These are phyloP conservation scores for Penicillium thymicola DNA, from an alignment of 2,329 filamentous ascomycete species.

Conservation along the genomic window DNA sequence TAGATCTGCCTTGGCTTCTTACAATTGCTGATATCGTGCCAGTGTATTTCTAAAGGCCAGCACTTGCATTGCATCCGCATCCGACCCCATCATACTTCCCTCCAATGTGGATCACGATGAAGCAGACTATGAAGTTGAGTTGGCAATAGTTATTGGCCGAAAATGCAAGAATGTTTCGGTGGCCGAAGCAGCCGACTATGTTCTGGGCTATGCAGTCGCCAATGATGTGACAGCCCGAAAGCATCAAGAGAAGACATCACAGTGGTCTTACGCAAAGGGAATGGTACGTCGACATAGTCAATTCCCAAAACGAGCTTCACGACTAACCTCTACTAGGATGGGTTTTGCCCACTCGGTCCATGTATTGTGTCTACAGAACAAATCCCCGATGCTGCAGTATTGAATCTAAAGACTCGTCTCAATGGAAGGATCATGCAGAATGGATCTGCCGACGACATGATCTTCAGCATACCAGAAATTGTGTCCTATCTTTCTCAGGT, in stretches of 20 bases:
- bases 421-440: slow-evolving; percentile 16
- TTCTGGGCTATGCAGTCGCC: slow-evolving; percentile 10
- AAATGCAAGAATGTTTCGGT: slow-evolving; percentile 10
- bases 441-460: slow-evolving; percentile 14
- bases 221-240: slow-evolving; percentile 13
- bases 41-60: slow-evolving; percentile 11
- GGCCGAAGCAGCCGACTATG: slow-evolving; percentile 2
- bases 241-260: slow-evolving; percentile 11
- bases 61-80: slow-evolving; percentile 11
- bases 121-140: slow-evolving; percentile 14
- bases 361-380: slow-evolving; percentile 14
- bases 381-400: slow-evolving; percentile 1
- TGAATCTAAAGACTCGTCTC: slow-evolving; percentile 10
- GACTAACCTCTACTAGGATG: slow-evolving; percentile 6
- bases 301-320: background rate
- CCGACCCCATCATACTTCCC: slow-evolving; percentile 10
- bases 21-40: background rate
- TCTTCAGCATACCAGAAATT: slow-evolving; percentile 15
- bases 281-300: slow-evolving; percentile 4
- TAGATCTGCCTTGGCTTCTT: background rate
- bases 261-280: slow-evolving; percentile 15
- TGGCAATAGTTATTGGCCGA: slow-evolving; percentile 9
- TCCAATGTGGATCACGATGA: slow-evolving; percentile 10
- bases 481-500: slow-evolving; percentile 16
- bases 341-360: slow-evolving; percentile 15